phyloP scores from a whole-genome alignment of 495 filamentous ascomycete genomes.

The Evernia prunastri region DNA sequence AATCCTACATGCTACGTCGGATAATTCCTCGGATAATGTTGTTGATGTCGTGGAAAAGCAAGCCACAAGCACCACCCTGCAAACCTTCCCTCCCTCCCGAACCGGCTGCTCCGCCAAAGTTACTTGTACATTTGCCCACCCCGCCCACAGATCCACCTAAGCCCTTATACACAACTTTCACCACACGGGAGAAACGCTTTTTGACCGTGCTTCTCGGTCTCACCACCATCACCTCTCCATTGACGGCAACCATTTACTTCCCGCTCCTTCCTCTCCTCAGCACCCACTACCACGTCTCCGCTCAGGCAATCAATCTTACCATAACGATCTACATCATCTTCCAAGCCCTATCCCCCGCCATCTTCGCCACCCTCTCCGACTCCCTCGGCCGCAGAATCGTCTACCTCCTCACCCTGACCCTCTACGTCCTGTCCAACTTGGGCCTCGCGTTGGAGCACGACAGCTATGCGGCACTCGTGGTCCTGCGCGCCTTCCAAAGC shows the following conservation, averaged over 20 bases:
- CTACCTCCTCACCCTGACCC: conserved; percentile 31
- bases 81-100: no score
- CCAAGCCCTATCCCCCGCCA: conserved; percentile 33
- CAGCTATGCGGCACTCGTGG: conserved; percentile 30
- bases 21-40: neutral
- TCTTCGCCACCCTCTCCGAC: conserved; percentile 38
- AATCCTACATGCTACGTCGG: no score
- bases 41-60: neutral
- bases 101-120: neutral
- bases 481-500: conserved; percentile 37
- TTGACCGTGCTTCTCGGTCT: conserved; percentile 24
- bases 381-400: conserved; percentile 33
- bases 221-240: conserved; percentile 25
- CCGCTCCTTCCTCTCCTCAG: conserved; percentile 29
- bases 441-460: conserved; percentile 31
- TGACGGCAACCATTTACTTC: conserved; percentile 35
- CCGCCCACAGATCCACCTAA: neutral
- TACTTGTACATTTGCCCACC: no score
- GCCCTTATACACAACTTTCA: conserved; percentile 19
- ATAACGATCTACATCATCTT: conserved; percentile 33
- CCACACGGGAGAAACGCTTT: conserved; percentile 3
- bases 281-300: conserved; percentile 25
- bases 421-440: conserved; percentile 34
- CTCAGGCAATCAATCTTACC: conserved; percentile 34
- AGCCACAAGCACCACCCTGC: neutral